Base-by-base conservation (phyloP, 768 basidiomycete genomes). In the Tricholoma saponaceum region DNA sequence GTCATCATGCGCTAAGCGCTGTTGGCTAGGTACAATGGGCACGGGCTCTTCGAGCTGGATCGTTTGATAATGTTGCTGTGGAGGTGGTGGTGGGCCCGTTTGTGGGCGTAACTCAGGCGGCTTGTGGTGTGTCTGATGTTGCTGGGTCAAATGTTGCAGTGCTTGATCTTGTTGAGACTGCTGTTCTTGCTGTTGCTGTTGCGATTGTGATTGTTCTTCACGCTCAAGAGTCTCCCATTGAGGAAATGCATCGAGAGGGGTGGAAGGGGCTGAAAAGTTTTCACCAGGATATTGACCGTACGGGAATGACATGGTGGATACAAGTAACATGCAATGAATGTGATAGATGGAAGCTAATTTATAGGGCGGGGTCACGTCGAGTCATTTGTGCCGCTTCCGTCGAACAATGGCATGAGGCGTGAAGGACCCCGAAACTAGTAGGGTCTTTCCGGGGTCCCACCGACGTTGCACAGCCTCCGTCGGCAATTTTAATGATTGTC, bases 261-360 rank as follows among this genome's bases (percentile, higher is more conserved):
- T 81, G 25, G 80, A 67, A 47, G 82, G 76, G 62, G 72, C 73
- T 26, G 81, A 79, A 67, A 74, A 74, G 66, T 75, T 72, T 68
- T 80, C 80, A 65, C 70, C 71, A 62, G 73, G 67, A 70, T 74
- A 77, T 62, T 78, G 76, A 60, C 67, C 67, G 64, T 69, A 77
- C 60, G 76, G 74, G 71, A 76, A 81, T 67, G 81, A 80, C 80
- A 81, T 82, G 70, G 67, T 62, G 66, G 64, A 47, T 58, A 63
- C 60, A 58, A 66, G 60, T 59, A 58, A 63, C 30, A 58, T 57
- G 57, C 59, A 60, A 64, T 60, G 52, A 56, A 56, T 44, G 57
- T 41, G 51, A 52, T 28, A 18, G 43, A 18, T 18, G 53, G 41
- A 28, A 44, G 41, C n/a, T n/a, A 30, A 56, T 75, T 70, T 77